Evolutionary conservation across 2,329 filamentous ascomycete genomes (phyloP).

Genomic region (Didymella glomerata): DNA sequence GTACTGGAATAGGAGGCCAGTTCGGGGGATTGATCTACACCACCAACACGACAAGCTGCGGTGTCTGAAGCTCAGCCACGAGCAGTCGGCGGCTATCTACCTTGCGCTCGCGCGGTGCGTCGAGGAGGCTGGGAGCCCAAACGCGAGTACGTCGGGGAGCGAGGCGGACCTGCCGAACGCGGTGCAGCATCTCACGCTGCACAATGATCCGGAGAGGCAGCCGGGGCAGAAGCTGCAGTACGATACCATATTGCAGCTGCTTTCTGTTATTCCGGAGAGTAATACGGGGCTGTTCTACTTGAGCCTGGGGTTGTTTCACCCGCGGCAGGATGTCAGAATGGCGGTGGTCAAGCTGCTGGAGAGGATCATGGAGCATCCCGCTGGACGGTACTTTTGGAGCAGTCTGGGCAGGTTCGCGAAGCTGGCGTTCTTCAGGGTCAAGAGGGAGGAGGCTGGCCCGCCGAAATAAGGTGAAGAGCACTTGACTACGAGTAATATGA

Average conservation of each 20-base stretch:
- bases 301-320: conserved; percentile 90
- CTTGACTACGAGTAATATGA: too few species aligned
- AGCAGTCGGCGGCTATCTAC: conserved; percentile 85
- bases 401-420: conserved; percentile 87
- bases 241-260: conserved; percentile 64
- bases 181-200: conserved; percentile 35
- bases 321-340: conserved; percentile 78
- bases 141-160: conserved; percentile 26
- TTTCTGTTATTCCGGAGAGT: conserved; percentile 83
- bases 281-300: conserved; percentile 92
- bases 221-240: conserved; percentile 45
- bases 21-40: conserved; percentile 84
- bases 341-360: conserved; percentile 82
- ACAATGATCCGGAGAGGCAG: conserved; percentile 36
- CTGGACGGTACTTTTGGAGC: conserved; percentile 92
- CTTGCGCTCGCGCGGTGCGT: conserved; percentile 78
- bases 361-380: conserved; percentile 84
- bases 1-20: conserved; percentile 60
- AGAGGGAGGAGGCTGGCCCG: conserved; percentile 62
- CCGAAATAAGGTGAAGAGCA: too few species aligned
- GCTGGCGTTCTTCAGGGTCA: conserved; percentile 81
- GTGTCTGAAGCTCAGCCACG: conserved; percentile 77
- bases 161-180: conserved; percentile 32
- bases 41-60: conserved; percentile 93
- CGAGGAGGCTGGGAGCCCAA: conserved; percentile 54